phyloP scores from a whole-genome alignment of 1,284 basidiomycete species.

The Ganoderma lucidum region DNA sequence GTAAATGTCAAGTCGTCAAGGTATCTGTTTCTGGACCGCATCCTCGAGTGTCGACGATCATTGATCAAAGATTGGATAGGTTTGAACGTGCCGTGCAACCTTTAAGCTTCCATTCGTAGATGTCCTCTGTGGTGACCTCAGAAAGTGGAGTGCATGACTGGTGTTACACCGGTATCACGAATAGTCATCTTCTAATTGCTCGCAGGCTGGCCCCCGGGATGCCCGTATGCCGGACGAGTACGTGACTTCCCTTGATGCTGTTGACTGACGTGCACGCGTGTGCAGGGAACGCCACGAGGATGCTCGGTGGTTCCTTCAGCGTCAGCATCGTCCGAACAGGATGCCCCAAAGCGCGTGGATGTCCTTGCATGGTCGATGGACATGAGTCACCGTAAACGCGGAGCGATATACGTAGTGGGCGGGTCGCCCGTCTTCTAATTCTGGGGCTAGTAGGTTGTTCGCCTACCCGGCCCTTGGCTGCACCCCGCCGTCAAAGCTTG shows the following conservation, averaged over 20 bases:
- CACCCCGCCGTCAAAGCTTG: neutral
- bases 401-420: neutral
- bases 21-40: neutral
- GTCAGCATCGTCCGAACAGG: neutral
- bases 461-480: neutral
- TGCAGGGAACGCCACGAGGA: neutral
- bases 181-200: neutral
- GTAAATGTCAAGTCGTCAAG: neutral
- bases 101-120: neutral
- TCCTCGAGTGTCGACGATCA: neutral
- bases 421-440: neutral
- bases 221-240: neutral
- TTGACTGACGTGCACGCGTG: neutral
- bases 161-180: neutral
- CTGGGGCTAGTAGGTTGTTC: neutral
- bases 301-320: neutral
- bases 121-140: too few relatives aligned
- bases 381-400: neutral
- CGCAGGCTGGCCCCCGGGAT: neutral
- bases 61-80: neutral
- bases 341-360: neutral
- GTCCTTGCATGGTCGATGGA: neutral
- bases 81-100: neutral
- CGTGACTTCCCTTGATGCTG: neutral
- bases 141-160: too few relatives aligned